phyloP scores from a whole-genome alignment of 179 eudicot genomes.

The Pouteria campechiana region DNA sequence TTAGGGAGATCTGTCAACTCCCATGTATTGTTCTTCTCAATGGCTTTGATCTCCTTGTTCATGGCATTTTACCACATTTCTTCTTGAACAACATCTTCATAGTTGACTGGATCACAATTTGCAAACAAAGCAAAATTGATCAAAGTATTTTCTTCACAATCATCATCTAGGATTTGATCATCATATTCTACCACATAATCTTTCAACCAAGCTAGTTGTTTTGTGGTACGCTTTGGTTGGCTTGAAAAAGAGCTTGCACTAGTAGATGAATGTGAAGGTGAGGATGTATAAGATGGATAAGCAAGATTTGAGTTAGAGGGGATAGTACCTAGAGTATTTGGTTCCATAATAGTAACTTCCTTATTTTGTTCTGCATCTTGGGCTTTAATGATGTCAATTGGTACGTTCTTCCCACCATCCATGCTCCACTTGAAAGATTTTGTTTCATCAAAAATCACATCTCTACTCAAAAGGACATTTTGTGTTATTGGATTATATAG shows the following conservation, averaged over 20 bases:
- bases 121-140: not conserved
- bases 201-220: too few species aligned
- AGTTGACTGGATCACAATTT: not conserved
- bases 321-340: too few species aligned
- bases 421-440: not conserved
- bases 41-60: constrained; percentile 8
- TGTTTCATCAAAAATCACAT: constrained; percentile 2
- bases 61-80: constrained; percentile 1
- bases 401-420: not conserved
- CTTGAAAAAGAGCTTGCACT: not conserved
- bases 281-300: too few species aligned
- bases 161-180: too few species aligned
- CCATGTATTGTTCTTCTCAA: constrained; percentile 5
- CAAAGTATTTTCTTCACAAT: not conserved
- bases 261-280: too few species aligned
- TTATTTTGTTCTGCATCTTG: not conserved
- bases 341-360: too few species aligned
- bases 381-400: not conserved
- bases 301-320: too few species aligned
- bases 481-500: not conserved
- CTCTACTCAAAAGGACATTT: not conserved
- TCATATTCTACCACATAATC: not conserved
- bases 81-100: constrained; percentile 5
- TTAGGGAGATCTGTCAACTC: not conserved
- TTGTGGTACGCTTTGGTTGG: not conserved